Evolutionary conservation across 768 basidiomycete species (phyloP).

Genomic region (Suillus tomentosus): DNA sequence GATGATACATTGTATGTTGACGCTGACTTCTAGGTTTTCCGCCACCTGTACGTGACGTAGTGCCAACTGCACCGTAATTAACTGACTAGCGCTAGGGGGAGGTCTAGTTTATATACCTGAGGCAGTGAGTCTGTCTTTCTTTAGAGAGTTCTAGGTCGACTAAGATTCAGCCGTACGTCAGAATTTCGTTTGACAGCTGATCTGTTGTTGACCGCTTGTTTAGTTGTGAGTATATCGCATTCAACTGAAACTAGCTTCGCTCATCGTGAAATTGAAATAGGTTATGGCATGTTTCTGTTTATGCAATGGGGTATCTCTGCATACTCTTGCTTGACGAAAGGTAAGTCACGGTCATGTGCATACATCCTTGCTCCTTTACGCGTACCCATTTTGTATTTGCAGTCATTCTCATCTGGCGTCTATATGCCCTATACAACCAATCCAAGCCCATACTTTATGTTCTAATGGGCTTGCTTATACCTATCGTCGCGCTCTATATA

Average conservation of each 20-base stretch:
- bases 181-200: background rate
- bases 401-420: constrained; percentile 7
- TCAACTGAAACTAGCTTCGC: too few species aligned
- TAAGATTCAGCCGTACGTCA: constrained; percentile 2
- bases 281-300: background rate
- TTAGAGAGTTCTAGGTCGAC: background rate
- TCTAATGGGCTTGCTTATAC: background rate
- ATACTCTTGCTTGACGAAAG: background rate
- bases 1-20: background rate
- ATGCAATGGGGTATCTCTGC: background rate
- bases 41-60: background rate
- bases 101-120: background rate
- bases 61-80: background rate
- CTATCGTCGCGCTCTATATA: constrained; percentile 1
- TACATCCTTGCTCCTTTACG: background rate
- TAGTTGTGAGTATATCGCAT: background rate
- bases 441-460: background rate
- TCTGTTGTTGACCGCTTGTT: background rate
- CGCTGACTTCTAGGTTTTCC: background rate
- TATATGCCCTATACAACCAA: constrained; percentile 1
- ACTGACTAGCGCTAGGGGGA: background rate
- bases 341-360: background rate
- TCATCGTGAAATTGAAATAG: background rate
- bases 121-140: background rate
- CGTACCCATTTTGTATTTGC: background rate